These are phyloP conservation scores for Diospyros lotus DNA, from an alignment of 148 eudicot species.

Conservation along the genomic window DNA sequence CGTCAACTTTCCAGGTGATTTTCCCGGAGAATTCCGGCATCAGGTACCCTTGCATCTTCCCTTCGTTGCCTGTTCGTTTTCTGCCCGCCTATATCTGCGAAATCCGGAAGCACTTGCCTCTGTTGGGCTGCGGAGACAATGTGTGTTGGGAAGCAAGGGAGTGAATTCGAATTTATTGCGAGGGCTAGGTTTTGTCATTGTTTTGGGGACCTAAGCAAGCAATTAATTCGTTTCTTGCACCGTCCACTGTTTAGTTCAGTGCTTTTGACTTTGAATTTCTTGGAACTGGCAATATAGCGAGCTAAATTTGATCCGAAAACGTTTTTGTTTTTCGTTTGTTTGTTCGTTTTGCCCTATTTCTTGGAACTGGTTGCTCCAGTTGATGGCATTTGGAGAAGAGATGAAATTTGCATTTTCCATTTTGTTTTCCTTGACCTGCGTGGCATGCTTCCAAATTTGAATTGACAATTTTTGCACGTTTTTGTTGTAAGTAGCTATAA, in stretches of 20 bases:
- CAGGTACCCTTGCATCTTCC: neutral
- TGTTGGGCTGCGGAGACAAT: conserved; percentile 7
- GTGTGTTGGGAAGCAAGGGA: neutral
- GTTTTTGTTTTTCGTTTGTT: too few species aligned
- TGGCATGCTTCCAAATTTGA: neutral
- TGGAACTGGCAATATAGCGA: neutral
- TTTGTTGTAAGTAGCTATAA: neutral
- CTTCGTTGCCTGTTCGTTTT: neutral
- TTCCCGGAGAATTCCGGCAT: neutral
- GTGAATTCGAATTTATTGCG: neutral
- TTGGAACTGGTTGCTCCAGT: too few species aligned
- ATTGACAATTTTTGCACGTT: neutral
- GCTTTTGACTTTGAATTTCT: neutral
- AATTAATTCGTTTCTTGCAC: neutral
- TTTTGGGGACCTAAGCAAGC: neutral
- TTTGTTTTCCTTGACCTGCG: neutral
- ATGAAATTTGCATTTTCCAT: neutral
- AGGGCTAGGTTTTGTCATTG: neutral
- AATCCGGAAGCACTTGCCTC: neutral
- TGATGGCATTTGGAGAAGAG: too few species aligned
- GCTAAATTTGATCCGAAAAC: neutral
- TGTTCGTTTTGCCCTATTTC: too few species aligned
- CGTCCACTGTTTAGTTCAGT: neutral
- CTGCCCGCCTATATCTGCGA: neutral
- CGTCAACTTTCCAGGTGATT: conserved; percentile 6